Percentiles rank a stretch among this genome's conserved stretches.
phyloP scores from a whole-genome alignment of 2,329 filamentous ascomycete species.

The Lecanicillium sp. region DNA sequence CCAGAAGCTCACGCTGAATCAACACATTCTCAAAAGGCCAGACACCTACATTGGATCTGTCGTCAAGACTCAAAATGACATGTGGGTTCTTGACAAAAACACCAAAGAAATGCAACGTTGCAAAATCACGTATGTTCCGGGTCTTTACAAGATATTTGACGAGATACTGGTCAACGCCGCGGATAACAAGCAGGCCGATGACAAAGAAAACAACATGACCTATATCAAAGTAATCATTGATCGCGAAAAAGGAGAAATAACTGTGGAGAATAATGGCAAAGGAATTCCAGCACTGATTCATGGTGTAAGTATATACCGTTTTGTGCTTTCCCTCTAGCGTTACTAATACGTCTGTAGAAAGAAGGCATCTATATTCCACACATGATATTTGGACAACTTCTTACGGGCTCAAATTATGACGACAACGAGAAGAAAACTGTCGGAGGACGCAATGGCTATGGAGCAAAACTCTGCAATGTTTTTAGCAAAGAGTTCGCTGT shows the following conservation, averaged over 20 bases:
- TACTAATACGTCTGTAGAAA: too few relatives aligned
- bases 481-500: slow-evolving; percentile 89
- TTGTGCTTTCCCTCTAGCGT: too few relatives aligned
- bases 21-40: slow-evolving; percentile 97
- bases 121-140: slow-evolving; percentile 76
- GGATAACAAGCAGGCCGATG: slow-evolving; percentile 91
- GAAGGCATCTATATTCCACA: slow-evolving; percentile 92
- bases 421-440: slow-evolving; percentile 91
- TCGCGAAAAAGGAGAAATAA: slow-evolving; percentile 74
- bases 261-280: slow-evolving; percentile 90
- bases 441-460: slow-evolving; percentile 95
- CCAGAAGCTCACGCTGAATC: slow-evolving; percentile 83
- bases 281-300: slow-evolving; percentile 95
- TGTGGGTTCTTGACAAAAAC: slow-evolving; percentile 94
- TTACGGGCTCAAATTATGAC: slow-evolving; percentile 96
- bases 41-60: slow-evolving; percentile 97
- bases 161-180: slow-evolving; percentile 97
- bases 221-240: slow-evolving; percentile 78
- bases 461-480: slow-evolving; percentile 96
- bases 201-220: slow-evolving; percentile 66
- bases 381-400: slow-evolving; percentile 91
- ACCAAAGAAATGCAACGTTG: slow-evolving; percentile 79
- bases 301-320: too few relatives aligned
- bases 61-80: slow-evolving; percentile 73
- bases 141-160: slow-evolving; percentile 98